Evolutionary conservation across 306 rosid genomes (phyloP), one percentile per base, ranked within the genome.

Genomic region (Prunus kanzakura): DNA sequence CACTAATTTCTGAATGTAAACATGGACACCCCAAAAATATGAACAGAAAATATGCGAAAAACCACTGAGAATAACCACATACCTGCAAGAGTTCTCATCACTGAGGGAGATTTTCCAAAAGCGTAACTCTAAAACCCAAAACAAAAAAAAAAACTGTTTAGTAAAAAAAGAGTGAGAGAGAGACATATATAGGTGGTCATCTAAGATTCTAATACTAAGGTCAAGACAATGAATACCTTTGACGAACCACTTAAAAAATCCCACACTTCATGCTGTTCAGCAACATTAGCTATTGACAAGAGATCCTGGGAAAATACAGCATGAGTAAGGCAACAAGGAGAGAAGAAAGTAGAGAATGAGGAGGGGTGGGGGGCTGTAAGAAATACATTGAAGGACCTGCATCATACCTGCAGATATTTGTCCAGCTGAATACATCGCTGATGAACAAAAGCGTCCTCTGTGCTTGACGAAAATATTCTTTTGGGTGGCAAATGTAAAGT

Each of bases 11-110:
- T 7, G 49, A 64, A 11, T 18, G 4, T 11, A 35, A 32, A 38
- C 47, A 64, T 22, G n/a, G 27, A 35, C 25, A 18, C 41, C 20
- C 30, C 49, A 68, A 54, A 79, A 20, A 64, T 57, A 76, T 64
- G 62, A 84, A 61, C 27, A 23, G 69, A 38, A 23, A 86, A 54
- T 75, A 83, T 45, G 67, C 58, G 50, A 67, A 70, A 81, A 82
- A 76, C 65, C 45, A 78, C 73, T n/a, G 62, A 74, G 62, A 63
- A 74, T 58, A 84, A 86, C 75, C 78, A 80, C 58, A 52, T 88
- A 92, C 99, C 99, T 82, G 99, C 99, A 74, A 96, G 84, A 79
- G 97, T 89, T 89, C 90, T 92, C 93, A 96, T 91, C 87, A 93
- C 95, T 1, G 98, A 92, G 67, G 97, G 76, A 70, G 96, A 84